Evolutionary conservation across 2,329 filamentous ascomycete genomes (phyloP).

Genomic region (Cercospora zeina): DNA sequence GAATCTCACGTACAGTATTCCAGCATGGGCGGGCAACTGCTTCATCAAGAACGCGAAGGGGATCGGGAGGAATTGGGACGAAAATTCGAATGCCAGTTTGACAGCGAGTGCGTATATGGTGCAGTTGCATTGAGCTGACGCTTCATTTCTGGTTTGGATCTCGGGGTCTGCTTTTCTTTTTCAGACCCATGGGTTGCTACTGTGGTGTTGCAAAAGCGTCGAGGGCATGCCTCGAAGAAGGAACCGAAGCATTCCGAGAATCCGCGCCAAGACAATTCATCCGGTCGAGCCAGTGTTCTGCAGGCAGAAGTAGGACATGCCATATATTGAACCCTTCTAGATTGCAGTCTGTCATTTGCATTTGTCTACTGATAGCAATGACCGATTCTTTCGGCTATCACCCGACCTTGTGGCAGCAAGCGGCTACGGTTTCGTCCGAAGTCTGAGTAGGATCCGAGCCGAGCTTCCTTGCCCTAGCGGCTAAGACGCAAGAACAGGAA

Average conservation of each 20-base stretch:
- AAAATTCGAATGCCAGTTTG: conserved; percentile 16
- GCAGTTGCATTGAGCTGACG: not conserved
- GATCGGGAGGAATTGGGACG: conserved; percentile 18
- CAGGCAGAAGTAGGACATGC: not conserved
- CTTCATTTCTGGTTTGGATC: too few relatives aligned
- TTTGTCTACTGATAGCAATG: not conserved
- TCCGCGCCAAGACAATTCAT: not conserved
- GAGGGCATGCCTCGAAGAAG: not conserved
- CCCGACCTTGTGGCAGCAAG: not conserved
- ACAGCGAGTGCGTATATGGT: conserved; percentile 18
- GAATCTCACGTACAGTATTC: conserved; percentile 17
- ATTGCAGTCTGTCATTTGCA: not conserved
- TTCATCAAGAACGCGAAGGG: conserved; percentile 20
- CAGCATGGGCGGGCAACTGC: conserved; percentile 18
- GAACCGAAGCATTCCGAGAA: not conserved
- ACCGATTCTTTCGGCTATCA: too few relatives aligned
- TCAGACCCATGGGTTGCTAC: too few relatives aligned
- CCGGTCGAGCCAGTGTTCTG: not conserved
- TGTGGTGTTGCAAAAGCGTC: too few relatives aligned
- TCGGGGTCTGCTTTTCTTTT: too few relatives aligned
- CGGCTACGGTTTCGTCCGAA: conserved; percentile 3
- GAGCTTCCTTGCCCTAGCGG: not conserved
- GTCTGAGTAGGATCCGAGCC: not conserved
- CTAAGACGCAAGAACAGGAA: not conserved
- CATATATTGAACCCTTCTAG: not conserved